A percentile compares a stretch with the other conserved stretches of the same genome.
These are phyloP conservation scores for Prunus dulcis DNA, from an alignment of 306 rosid genomes.

Conservation along the genomic window DNA sequence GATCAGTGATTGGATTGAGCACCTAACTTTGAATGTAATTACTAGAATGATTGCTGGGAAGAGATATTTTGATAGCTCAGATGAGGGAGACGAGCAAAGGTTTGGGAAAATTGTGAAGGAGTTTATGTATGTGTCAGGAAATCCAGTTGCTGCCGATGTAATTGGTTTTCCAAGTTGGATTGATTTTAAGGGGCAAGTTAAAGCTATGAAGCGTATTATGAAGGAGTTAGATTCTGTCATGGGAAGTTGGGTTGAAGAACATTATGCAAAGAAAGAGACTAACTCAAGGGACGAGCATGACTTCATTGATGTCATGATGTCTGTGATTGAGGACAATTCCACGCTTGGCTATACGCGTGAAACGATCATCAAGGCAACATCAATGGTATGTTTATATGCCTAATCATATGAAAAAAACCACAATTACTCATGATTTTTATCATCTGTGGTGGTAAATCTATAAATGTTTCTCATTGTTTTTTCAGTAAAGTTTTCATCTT, in stretches of 20 bases:
- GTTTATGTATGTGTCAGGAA: conserved; percentile 45
- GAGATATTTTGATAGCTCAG: conserved; percentile 36
- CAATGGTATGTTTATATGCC: conserved; percentile 16
- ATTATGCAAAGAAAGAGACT: neutral
- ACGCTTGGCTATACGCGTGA: conserved; percentile 34
- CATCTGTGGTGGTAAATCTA: neutral
- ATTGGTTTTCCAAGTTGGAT: conserved; percentile 50
- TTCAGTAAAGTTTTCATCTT: no score
- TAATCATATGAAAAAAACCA: no score
- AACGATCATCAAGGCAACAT: conserved; percentile 42
- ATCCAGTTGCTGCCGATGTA: conserved; percentile 38
- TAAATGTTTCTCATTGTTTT: no score
- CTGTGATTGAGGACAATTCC: conserved; percentile 38
- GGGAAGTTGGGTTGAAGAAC: conserved; percentile 55
- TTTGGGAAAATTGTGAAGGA: conserved; percentile 45
- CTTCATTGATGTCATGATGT: conserved; percentile 52
- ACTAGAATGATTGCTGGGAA: conserved; percentile 46
- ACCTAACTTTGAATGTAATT: conserved; percentile 38
- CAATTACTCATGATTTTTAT: neutral
- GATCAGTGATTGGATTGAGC: conserved; percentile 44
- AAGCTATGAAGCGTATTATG: conserved; percentile 43
- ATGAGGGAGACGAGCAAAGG: conserved; percentile 39
- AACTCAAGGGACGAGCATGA: conserved; percentile 34
- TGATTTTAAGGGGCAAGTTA: conserved; percentile 25
- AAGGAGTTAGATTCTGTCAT: conserved; percentile 41